Evolutionary conservation across 139 green algal genomes (phyloP), one percentile per base, ranked within the genome.

Genomic region (Chlorella vulgaris): DNA sequence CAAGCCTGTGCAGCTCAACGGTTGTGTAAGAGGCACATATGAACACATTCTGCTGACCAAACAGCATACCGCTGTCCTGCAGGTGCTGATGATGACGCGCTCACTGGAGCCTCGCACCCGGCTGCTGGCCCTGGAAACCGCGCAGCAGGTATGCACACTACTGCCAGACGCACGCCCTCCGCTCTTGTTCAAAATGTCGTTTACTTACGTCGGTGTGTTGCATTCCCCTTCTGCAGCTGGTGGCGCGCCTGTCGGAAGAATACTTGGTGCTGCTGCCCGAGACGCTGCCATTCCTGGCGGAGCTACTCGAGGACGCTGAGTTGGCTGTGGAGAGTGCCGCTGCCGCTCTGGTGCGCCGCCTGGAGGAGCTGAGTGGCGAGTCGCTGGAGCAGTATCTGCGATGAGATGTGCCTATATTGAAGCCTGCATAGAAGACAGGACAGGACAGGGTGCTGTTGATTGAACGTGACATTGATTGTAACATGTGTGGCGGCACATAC

Each of bases 251-350:
- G 85, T 66, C 86, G 10, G 93, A 98, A 84, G 96, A 99, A 86
- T 99, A 97, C 66, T 66, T 94, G 18, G 76, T 88, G 28, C 79
- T 96, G 76, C 85, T 96, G 51, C 88, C 89, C 10, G 91, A 95
- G 73, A 92, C 91, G 6, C 87, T 99, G 61, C 96, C 94, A 18
- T 98, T 97, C 78, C 29, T 99, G 55, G 85, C 88, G 2, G 96
- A 99, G 91, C 83, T 99, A 75, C 75, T 99, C 69, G 96, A 99
- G 74, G 96, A 98, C 66, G 39, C 65, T 0, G 92, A 98, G 31
- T 7, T 76, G 2, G 80, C 62, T 7, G 91, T 98, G 28, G 91
- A 91, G 67, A 83, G 80, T 22, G 78, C 83, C 10, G 85, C 88
- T 0, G 87, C 91, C 76, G 79, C 85, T 35, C 81, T 98, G 39